These are phyloP conservation scores for Centaurea solstitialis DNA, from an alignment of 129 eudicot species.

Conservation along the genomic window DNA sequence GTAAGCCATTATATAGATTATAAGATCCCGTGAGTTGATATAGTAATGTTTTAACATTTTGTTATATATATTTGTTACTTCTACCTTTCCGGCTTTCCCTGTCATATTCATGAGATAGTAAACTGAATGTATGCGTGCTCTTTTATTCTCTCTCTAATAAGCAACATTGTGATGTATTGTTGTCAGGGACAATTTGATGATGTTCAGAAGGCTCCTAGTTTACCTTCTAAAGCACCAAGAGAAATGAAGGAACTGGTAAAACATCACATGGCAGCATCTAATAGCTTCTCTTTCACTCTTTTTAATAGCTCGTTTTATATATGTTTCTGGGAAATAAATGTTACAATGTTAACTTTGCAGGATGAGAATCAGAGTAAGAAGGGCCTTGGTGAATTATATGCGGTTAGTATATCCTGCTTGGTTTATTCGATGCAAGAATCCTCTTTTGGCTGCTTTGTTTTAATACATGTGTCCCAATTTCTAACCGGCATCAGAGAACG, in stretches of 20 bases:
- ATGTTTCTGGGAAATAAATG: background rate
- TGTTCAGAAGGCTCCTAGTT: slow-evolving; percentile 68
- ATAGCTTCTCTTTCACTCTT: background rate
- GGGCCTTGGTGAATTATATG: slow-evolving; percentile 94
- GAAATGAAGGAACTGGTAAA: slow-evolving; percentile 80
- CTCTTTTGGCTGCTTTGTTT: background rate
- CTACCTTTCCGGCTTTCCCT: background rate
- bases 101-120: background rate
- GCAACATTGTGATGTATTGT: slow-evolving; percentile 1
- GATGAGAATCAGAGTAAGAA: slow-evolving; percentile 92
- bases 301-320: background rate
- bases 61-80: background rate
- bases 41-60: background rate
- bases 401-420: slow-evolving; percentile 47
- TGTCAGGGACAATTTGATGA: slow-evolving; percentile 73
- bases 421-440: background rate
- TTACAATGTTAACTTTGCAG: slow-evolving; percentile 43
- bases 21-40: background rate
- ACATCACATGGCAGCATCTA: background rate
- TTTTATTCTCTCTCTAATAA: slow-evolving; percentile 16
- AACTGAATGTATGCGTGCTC: background rate
- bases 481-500: background rate
- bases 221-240: slow-evolving; percentile 63
- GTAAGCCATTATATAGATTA: background rate
- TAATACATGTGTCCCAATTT: background rate